Evolutionary conservation across 2,329 filamentous ascomycete genomes (phyloP).

Genomic region (Podosphaera xanthii): DNA sequence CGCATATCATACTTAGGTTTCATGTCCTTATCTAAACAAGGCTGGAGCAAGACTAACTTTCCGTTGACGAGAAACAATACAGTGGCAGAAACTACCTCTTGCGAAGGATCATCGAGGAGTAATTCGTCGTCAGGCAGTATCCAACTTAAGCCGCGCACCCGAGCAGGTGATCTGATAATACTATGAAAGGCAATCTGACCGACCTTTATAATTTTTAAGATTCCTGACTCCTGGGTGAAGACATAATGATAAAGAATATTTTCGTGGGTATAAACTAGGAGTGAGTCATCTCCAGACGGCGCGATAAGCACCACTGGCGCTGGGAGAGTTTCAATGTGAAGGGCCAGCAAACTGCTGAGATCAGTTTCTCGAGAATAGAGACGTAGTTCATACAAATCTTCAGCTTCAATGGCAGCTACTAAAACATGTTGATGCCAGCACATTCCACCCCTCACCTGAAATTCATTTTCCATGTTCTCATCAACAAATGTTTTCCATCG

Average conservation of each 20-base stretch:
- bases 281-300: constrained; percentile 74
- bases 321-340: constrained; percentile 57
- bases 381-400: constrained; percentile 64
- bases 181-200: constrained; percentile 95
- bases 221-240: constrained; percentile 46
- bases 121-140: constrained; percentile 80
- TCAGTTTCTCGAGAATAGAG: constrained; percentile 73
- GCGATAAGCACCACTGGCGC: constrained; percentile 79
- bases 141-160: constrained; percentile 88
- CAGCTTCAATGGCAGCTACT: constrained; percentile 76
- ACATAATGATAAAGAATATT: constrained; percentile 91
- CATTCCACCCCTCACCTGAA: constrained; percentile 85
- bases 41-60: constrained; percentile 79
- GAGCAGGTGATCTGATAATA: constrained; percentile 77
- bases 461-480: constrained; percentile 62
- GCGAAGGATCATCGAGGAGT: constrained; percentile 74
- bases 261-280: constrained; percentile 91
- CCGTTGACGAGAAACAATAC: constrained; percentile 94
- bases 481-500: constrained; percentile 90
- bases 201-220: constrained; percentile 67
- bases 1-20: constrained; percentile 97
- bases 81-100: constrained; percentile 81
- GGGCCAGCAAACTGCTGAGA: constrained; percentile 47
- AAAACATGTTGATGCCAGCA: constrained; percentile 96
- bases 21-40: constrained; percentile 58